phyloP scores from a whole-genome alignment of 208 protist species.

The Trypanosoma grayi region DNA sequence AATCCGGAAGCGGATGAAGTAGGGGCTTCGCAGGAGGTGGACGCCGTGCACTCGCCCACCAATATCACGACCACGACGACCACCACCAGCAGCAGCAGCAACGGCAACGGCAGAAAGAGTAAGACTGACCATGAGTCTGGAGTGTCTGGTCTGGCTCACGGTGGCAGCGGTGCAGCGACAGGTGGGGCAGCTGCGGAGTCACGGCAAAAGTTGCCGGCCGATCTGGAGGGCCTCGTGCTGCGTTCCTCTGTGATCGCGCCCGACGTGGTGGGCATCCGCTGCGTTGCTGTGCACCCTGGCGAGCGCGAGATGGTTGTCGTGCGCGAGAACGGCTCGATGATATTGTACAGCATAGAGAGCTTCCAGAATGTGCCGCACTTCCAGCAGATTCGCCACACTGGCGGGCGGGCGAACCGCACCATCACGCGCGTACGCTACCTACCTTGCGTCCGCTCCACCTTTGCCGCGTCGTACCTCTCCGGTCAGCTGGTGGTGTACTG shows the following conservation, averaged over 20 bases:
- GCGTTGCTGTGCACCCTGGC: slow-evolving; percentile 50
- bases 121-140: background rate
- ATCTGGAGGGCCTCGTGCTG: slow-evolving; percentile 38
- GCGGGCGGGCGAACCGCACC: slow-evolving; percentile 62
- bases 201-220: slow-evolving; percentile 8
- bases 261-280: slow-evolving; percentile 76
- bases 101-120: background rate
- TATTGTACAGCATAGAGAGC: slow-evolving; percentile 56
- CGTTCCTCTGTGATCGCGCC: slow-evolving; percentile 80
- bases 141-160: background rate
- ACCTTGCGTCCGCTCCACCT: slow-evolving; percentile 6
- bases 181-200: no score
- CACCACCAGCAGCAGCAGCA: background rate
- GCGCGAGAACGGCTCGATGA: slow-evolving; percentile 79
- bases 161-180: background rate
- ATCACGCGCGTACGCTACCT: slow-evolving; percentile 70
- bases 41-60: background rate
- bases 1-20: background rate
- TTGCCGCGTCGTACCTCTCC: slow-evolving; percentile 74
- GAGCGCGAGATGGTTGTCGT: slow-evolving; percentile 67
- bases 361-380: slow-evolving; percentile 86
- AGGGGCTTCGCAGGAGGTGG: background rate
- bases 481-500: slow-evolving; percentile 84
- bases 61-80: background rate
- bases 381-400: slow-evolving; percentile 65